Evolutionary conservation across 768 basidiomycete species (phyloP).

Genomic region (Amanita subjunquillea): DNA sequence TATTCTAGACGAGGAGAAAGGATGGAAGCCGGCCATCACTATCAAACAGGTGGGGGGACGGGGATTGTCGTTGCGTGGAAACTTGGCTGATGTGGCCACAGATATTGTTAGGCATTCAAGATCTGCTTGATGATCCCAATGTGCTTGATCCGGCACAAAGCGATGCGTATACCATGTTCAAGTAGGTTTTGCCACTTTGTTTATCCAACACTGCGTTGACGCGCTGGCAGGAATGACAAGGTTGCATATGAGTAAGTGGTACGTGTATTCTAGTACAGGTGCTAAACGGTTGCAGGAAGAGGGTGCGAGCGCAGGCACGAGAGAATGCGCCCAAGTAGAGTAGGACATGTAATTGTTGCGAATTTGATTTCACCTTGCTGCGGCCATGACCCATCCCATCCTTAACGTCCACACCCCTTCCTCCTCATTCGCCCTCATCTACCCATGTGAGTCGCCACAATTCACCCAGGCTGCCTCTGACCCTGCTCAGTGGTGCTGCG

Average conservation of each 20-base stretch:
- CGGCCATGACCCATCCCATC: slow-evolving; percentile 26
- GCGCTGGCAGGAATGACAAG: slow-evolving; percentile 72
- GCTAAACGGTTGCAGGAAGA: slow-evolving; percentile 37
- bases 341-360: neutral
- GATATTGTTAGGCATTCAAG: slow-evolving; percentile 95
- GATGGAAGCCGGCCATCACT: slow-evolving; percentile 98
- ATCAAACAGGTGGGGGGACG: slow-evolving; percentile 77
- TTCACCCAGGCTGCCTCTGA: slow-evolving; percentile 1
- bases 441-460: slow-evolving; percentile 48
- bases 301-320: slow-evolving; percentile 77
- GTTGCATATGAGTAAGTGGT: slow-evolving; percentile 76
- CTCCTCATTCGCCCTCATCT: slow-evolving; percentile 64
- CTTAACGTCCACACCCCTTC: slow-evolving; percentile 71
- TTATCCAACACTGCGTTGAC: neutral
- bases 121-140: slow-evolving; percentile 91
- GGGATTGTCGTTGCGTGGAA: neutral
- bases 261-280: neutral
- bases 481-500: slow-evolving; percentile 53
- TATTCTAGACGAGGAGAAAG: slow-evolving; percentile 97
- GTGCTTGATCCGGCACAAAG: slow-evolving; percentile 97
- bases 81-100: slow-evolving; percentile 19
- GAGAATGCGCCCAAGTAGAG: slow-evolving; percentile 81
- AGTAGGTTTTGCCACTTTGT: slow-evolving; percentile 43
- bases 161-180: slow-evolving; percentile 98
- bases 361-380: neutral